Evolutionary conservation across 192 early-diverging fungal species (phyloP).

Genomic region (Paraglomus brasilianum): DNA sequence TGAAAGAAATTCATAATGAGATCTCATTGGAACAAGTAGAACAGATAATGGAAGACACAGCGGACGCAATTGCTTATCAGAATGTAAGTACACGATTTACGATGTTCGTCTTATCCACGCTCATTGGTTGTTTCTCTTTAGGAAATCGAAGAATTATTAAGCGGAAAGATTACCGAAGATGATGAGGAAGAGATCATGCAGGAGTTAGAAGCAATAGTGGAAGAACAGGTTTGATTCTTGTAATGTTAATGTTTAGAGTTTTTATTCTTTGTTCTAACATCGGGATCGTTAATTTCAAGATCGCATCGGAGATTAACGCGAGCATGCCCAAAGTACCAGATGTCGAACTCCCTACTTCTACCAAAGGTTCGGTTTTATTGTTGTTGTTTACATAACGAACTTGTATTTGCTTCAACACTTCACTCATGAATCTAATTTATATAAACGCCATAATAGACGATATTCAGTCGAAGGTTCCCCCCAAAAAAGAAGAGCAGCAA

Average conservation of each 20-base stretch:
- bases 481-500: too few species aligned
- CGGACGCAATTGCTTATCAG: slow-evolving; percentile 94
- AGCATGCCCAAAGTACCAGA: too few species aligned
- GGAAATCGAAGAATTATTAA: slow-evolving; percentile 82
- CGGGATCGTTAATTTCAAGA: too few species aligned
- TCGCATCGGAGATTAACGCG: too few species aligned
- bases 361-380: too few species aligned
- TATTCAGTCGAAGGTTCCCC: too few species aligned
- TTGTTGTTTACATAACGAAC: too few species aligned
- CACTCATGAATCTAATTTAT: too few species aligned
- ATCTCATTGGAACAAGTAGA: slow-evolving; percentile 91
- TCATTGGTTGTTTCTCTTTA: slow-evolving; percentile 26
- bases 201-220: slow-evolving; percentile 64
- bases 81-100: slow-evolving; percentile 53
- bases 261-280: background rate
- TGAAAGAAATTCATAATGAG: slow-evolving; percentile 82
- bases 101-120: background rate
- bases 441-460: too few species aligned
- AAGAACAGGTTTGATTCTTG: slow-evolving; percentile 4
- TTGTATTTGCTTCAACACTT: too few species aligned
- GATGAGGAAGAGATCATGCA: slow-evolving; percentile 84
- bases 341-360: too few species aligned
- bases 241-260: background rate
- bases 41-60: slow-evolving; percentile 92
- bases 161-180: slow-evolving; percentile 68